Evolutionary conservation across 2,329 filamentous ascomycete genomes (phyloP).

Genomic region (Calonectria pseudoturangicola): DNA sequence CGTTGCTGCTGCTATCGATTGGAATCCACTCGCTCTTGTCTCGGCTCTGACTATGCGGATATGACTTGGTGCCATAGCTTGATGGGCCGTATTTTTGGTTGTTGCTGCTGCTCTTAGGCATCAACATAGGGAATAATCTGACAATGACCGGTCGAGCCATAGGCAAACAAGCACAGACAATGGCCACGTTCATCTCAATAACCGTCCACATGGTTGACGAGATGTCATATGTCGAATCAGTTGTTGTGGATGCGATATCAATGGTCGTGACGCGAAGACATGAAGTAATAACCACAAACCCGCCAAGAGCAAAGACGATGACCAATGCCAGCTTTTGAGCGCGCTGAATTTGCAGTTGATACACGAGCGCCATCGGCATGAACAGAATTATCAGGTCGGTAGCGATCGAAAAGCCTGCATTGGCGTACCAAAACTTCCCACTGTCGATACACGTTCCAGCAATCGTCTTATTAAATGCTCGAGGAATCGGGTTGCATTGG

Average conservation of each 20-base stretch:
- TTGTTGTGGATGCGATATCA: constrained; percentile 48
- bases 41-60: constrained; percentile 44
- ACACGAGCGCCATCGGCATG: constrained; percentile 67
- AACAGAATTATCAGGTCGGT: constrained; percentile 67
- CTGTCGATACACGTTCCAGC: constrained; percentile 66
- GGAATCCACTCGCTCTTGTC: constrained; percentile 52
- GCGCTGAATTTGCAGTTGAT: constrained; percentile 63
- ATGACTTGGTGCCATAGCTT: constrained; percentile 47
- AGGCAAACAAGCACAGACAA: constrained; percentile 63
- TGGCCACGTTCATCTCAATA: constrained; percentile 62
- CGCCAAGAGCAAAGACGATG: constrained; percentile 62
- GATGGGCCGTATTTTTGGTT: constrained; percentile 42
- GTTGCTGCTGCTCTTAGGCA: constrained; percentile 49
- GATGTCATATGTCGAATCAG: constrained; percentile 59
- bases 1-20: constrained; percentile 46
- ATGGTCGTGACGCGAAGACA: constrained; percentile 59
- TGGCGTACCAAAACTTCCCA: constrained; percentile 67
- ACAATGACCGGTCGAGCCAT: constrained; percentile 59
- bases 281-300: constrained; percentile 57
- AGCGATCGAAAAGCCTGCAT: constrained; percentile 66
- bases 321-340: constrained; percentile 61
- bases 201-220: constrained; percentile 61
- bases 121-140: constrained; percentile 52
- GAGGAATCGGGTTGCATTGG: constrained; percentile 58
- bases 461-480: constrained; percentile 64